phyloP scores from a whole-genome alignment of 2,329 filamentous ascomycete genomes.

The Westerdykella sp. region DNA sequence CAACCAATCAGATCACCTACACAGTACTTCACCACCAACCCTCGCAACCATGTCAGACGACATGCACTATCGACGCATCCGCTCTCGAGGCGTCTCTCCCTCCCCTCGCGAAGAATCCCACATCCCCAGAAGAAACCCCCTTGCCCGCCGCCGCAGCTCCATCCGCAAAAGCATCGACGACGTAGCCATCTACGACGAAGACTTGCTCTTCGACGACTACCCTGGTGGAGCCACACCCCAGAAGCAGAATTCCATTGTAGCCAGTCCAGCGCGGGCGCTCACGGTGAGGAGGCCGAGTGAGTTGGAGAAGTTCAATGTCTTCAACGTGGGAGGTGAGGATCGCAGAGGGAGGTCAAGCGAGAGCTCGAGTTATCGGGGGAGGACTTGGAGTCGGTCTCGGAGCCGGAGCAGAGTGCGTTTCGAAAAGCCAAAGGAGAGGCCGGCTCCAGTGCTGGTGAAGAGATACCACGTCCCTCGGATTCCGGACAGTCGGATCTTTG shows the following conservation, averaged over 20 bases:
- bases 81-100: no score
- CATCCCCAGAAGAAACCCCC: neutral
- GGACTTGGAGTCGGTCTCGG: neutral
- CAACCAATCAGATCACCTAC: no score
- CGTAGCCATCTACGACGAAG: neutral
- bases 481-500: no score
- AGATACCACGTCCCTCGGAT: no score
- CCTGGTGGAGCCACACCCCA: neutral
- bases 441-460: no score
- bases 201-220: neutral
- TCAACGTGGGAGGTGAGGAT: constrained; percentile 1
- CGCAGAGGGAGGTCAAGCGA: neutral
- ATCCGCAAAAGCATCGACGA: neutral
- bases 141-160: neutral
- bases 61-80: no score
- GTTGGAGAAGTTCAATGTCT: neutral
- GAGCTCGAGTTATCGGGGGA: neutral
- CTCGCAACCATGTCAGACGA: no score
- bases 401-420: neutral
- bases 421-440: constrained; percentile 2
- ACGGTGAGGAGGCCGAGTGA: neutral
- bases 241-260: neutral
- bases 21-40: no score
- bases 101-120: neutral
- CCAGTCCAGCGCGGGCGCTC: neutral